These are phyloP conservation scores for Coccomyxa subellipsoidea DNA, from an alignment of 163 green algal genomes.

Conservation along the genomic window DNA sequence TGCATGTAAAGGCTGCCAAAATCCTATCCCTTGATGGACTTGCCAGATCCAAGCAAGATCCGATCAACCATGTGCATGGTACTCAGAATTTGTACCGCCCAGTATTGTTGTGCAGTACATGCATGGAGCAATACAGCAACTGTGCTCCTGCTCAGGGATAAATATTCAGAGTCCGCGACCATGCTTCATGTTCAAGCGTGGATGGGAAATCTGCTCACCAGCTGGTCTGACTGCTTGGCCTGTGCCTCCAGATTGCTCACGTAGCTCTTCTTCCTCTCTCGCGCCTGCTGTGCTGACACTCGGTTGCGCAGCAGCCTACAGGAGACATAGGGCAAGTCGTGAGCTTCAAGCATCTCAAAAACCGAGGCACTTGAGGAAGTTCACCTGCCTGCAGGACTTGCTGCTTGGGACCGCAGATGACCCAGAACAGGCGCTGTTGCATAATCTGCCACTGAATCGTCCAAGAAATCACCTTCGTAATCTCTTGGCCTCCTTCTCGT, in stretches of 20 bases:
- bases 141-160: background rate
- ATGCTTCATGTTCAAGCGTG: background rate
- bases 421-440: background rate
- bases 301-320: constrained; percentile 78
- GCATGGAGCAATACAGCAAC: background rate
- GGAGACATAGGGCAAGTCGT: background rate
- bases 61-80: too few species aligned
- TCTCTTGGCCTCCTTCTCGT: constrained; percentile 53
- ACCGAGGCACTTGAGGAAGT: too few species aligned
- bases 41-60: too few species aligned
- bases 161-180: background rate
- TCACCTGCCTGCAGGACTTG: too few species aligned
- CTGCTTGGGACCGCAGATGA: too few species aligned
- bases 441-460: background rate
- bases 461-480: constrained; percentile 14
- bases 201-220: background rate
- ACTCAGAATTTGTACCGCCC: constrained; percentile 18
- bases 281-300: constrained; percentile 80
- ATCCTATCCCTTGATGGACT: too few species aligned
- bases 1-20: too few species aligned
- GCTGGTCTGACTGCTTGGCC: background rate
- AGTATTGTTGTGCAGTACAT: background rate
- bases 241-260: constrained; percentile 66
- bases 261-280: constrained; percentile 83
- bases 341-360: too few species aligned